Percentiles rank a stretch among this genome's conserved stretches.
These are phyloP conservation scores for Daldinia concentrica DNA, from an alignment of 495 filamentous ascomycete species.

Conservation along the genomic window DNA sequence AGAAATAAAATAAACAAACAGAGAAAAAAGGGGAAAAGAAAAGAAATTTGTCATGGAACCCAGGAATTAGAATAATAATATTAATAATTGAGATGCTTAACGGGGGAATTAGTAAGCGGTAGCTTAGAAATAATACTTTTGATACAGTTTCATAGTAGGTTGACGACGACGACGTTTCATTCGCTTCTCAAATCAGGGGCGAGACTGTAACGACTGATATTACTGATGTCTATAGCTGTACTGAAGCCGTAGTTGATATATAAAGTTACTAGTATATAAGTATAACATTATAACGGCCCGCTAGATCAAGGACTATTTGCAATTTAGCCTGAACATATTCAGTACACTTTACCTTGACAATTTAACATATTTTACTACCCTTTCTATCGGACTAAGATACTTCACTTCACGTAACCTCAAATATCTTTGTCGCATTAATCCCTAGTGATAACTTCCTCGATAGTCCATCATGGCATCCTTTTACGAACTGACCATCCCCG, in stretches of 20 bases:
- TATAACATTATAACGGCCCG: not conserved
- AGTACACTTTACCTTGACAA: not conserved
- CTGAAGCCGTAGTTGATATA: too few relatives aligned
- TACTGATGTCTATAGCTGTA: not conserved
- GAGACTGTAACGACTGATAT: not conserved
- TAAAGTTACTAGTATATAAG: not conserved
- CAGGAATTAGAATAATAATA: not conserved
- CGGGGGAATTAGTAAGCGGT: slow-evolving; percentile 22
- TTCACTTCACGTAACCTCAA: not conserved
- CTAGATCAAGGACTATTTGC: not conserved
- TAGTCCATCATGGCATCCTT: slow-evolving; percentile 41
- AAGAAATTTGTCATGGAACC: not conserved
- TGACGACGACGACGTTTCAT: not conserved
- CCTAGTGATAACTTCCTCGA: not conserved
- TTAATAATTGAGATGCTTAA: slow-evolving; percentile 6
- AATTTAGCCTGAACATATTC: not conserved
- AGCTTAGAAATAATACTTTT: slow-evolving; percentile 25
- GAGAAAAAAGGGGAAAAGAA: too few relatives aligned
- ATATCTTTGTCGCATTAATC: not conserved
- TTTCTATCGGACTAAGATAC: not conserved
- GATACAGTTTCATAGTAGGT: not conserved
- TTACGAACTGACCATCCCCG: slow-evolving; percentile 43
- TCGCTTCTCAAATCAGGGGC: not conserved
- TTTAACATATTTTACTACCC: not conserved
- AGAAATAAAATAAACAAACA: not conserved